Conservation (phyloP, 257 asterid species). For the Petrea volubilis region DNA sequence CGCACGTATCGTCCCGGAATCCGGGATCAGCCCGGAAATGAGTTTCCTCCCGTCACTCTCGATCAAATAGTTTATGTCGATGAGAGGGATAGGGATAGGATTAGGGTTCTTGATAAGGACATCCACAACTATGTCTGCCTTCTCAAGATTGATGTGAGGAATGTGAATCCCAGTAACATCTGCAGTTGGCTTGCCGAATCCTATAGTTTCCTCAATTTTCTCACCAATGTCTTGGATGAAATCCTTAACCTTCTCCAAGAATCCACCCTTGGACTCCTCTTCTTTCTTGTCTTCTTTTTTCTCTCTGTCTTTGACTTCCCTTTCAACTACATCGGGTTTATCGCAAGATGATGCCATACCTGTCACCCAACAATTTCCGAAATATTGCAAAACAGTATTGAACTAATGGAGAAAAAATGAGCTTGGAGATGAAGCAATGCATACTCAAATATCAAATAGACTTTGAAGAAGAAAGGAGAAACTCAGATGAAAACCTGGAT, state of each 20-base stretch:
- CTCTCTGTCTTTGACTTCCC: slow-evolving; percentile 50
- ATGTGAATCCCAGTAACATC: slow-evolving; percentile 78
- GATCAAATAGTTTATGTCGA: slow-evolving; percentile 77
- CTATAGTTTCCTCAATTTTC: slow-evolving; percentile 87
- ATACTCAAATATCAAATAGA: background rate
- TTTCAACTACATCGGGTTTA: slow-evolving; percentile 45
- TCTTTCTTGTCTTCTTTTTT: slow-evolving; percentile 53
- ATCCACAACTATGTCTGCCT: slow-evolving; percentile 75
- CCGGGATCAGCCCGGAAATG: slow-evolving; percentile 90
- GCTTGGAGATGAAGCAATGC: background rate
- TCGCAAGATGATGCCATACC: slow-evolving; percentile 65
- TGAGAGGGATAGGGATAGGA: slow-evolving; percentile 89
- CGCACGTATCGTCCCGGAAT: slow-evolving; percentile 90
- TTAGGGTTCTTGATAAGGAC: slow-evolving; percentile 79
- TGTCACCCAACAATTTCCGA: slow-evolving; percentile 13
- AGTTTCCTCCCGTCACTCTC: slow-evolving; percentile 89
- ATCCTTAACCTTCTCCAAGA: slow-evolving; percentile 76
- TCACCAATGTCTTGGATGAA: slow-evolving; percentile 88
- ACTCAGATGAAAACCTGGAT: background rate
- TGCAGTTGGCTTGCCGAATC: slow-evolving; percentile 93
- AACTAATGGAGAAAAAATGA: background rate
- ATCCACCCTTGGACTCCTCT: slow-evolving; percentile 68
- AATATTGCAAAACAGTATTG: background rate
- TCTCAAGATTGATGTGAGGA: slow-evolving; percentile 74
- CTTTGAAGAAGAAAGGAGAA: background rate